Conservation (phyloP, 2,329 filamentous ascomycete species). For the Aspergillus hiratsukae region DNA sequence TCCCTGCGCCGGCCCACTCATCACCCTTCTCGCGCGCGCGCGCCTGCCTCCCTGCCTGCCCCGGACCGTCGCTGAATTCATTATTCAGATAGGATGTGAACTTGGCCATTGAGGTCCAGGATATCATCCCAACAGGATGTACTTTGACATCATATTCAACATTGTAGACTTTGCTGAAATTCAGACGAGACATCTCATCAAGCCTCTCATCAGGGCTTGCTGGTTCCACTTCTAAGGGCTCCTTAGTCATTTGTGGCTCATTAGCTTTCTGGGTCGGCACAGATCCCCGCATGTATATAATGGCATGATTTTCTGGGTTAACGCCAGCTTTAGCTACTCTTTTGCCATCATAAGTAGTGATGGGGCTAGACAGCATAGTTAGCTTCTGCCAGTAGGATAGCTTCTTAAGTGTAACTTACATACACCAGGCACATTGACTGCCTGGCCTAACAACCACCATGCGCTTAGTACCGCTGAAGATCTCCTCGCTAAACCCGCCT, state of each 20-base stretch:
- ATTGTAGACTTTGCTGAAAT: constrained; percentile 39
- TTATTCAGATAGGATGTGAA: constrained; percentile 17
- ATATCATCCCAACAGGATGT: constrained; percentile 36
- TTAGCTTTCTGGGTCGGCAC: constrained; percentile 7
- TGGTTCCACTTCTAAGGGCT: constrained; percentile 32
- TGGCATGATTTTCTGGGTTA: constrained; percentile 32
- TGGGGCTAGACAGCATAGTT: constrained; percentile 24
- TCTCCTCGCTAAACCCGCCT: constrained; percentile 16
- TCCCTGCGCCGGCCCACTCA: no score
- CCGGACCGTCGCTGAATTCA: no score
- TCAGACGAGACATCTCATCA: constrained; percentile 33
- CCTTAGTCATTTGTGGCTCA: constrained; percentile 33
- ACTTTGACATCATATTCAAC: constrained; percentile 43
- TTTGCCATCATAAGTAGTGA: constrained; percentile 37
- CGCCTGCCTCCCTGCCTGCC: no score
- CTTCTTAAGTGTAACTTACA: constrained; percentile 21
- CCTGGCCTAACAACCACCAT: constrained; percentile 32
- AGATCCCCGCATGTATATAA: constrained; percentile 31
- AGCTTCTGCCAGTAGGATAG: neutral
- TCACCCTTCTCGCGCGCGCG: no score
- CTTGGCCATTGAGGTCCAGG: constrained; percentile 19
- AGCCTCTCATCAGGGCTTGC: constrained; percentile 19
- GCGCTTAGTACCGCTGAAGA: constrained; percentile 26
- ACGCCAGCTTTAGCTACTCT: constrained; percentile 35
- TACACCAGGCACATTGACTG: constrained; percentile 27